Conservation (phyloP, 805 yeast species). For the Lipomyces chichibuensis region DNA sequence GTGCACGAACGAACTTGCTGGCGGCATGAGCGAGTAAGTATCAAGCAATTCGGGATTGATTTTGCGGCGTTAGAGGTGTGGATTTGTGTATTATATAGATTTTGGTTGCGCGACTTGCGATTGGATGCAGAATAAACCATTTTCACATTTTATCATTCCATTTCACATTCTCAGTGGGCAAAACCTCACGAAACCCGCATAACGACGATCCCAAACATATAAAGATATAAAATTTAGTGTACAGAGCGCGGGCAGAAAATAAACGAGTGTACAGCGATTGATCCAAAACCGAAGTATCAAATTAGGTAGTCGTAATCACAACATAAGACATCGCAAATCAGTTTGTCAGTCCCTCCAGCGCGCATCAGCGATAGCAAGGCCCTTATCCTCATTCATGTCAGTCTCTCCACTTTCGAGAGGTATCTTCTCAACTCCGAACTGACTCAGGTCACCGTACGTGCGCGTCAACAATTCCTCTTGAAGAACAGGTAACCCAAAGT, state of each 20-base stretch:
- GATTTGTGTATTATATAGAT: not conserved
- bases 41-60: not conserved
- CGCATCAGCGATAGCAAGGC: not conserved
- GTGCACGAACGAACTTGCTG: slow-evolving; percentile 43
- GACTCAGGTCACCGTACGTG: not conserved
- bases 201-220: too few relatives aligned
- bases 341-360: not conserved
- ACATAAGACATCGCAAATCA: not conserved
- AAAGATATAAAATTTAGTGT: too few relatives aligned
- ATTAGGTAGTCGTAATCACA: not conserved
- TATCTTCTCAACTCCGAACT: not conserved
- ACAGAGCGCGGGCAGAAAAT: not conserved
- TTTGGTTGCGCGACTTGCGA: not conserved
- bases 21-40: not conserved
- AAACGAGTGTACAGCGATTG: not conserved
- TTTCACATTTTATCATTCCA: not conserved
- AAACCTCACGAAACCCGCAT: not conserved
- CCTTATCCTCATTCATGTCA: not conserved
- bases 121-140: not conserved
- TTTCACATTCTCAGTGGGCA: not conserved
- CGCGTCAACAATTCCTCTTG: not conserved
- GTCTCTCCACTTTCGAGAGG: not conserved
- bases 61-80: not conserved
- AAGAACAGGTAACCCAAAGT: slow-evolving; percentile 5
- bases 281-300: not conserved